Percentiles rank a stretch among this genome's conserved stretches.
phyloP scores from a whole-genome alignment of 1,284 basidiomycete species.

The Flammula alnicola region DNA sequence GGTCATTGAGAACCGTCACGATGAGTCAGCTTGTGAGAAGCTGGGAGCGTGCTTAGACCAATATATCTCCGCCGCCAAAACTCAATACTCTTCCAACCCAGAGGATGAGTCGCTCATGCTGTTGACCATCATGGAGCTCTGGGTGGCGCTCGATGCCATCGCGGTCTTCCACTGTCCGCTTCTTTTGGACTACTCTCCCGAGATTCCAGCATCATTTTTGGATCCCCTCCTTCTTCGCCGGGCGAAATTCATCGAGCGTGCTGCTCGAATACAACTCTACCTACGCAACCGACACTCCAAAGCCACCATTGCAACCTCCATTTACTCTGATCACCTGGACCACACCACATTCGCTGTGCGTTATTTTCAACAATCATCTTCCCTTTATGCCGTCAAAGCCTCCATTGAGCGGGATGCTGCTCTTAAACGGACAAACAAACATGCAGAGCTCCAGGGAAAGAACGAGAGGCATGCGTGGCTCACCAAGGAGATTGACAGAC shows the following conservation, averaged over 20 bases:
- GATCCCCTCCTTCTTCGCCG: constrained; percentile 44
- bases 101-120: constrained; percentile 49
- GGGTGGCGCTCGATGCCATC: constrained; percentile 49
- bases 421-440: constrained; percentile 2
- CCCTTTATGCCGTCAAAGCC: not conserved
- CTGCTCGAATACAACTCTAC: constrained; percentile 7
- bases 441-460: constrained; percentile 1
- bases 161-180: constrained; percentile 37
- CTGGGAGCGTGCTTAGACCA: constrained; percentile 28
- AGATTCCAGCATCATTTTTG: constrained; percentile 41
- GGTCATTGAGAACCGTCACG: constrained; percentile 25
- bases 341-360: constrained; percentile 8
- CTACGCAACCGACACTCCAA: constrained; percentile 7
- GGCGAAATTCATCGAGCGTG: constrained; percentile 5
- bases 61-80: constrained; percentile 9
- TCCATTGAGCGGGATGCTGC: constrained; percentile 8
- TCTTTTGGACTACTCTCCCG: constrained; percentile 48
- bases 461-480: constrained; percentile 5
- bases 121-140: constrained; percentile 46
- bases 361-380: constrained; percentile 6
- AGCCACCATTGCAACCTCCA: constrained; percentile 1
- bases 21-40: constrained; percentile 13
- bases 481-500: not conserved
- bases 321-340: constrained; percentile 5
- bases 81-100: constrained; percentile 38